Base-by-base conservation (phyloP, 129 eudicot genomes). In the Artemisia argyi region DNA sequence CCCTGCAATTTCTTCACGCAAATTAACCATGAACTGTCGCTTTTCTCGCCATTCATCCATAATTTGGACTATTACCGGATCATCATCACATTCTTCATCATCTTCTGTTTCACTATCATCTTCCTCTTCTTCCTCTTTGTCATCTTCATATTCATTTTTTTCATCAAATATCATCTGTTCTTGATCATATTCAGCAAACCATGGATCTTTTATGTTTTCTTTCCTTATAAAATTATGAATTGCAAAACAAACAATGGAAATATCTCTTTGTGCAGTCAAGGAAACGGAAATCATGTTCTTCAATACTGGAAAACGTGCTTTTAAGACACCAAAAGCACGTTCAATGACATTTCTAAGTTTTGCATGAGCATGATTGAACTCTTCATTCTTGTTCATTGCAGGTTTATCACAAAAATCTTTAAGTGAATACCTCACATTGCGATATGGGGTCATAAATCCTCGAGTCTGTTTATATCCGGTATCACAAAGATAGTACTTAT, bases 401-500 rank as follows among this genome's bases (percentile, higher is more conserved):
- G 18, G 52, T 4, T 2, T 65, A 64, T 5, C 10, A 35, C 20
- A 22, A 16, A 35, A 65, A 6, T 39, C 24, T 65, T 50, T 49
- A 44, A 64, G 52, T 18, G n/a, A 65, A 65, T 65, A 35, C 39
- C 69, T 65, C 12, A 65, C 69, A 65, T 65, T 65, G 9, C 52
- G 26, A 65, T 35, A 65, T 16, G 69, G 52, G 39, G 53, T 35
- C 69, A 65, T 67, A 49, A 67, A 67, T 44, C 57, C 72, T 67
- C 59, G 72, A 10, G 72, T 47, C 24, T 67, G 30, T 67, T 5
- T 3, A 47, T 46, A 48, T 11, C 16, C 55, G 20, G 15, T 46
- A 42, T 66, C 72, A 65, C 71, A 67, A 17, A 67, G 57, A 67
- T 67, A 67, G 58, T 48, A 67, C 5, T 46, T 48, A 67, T 48